Base-by-base conservation (phyloP, 805 yeast genomes). In the Kodamaea hsintzibuensis region DNA sequence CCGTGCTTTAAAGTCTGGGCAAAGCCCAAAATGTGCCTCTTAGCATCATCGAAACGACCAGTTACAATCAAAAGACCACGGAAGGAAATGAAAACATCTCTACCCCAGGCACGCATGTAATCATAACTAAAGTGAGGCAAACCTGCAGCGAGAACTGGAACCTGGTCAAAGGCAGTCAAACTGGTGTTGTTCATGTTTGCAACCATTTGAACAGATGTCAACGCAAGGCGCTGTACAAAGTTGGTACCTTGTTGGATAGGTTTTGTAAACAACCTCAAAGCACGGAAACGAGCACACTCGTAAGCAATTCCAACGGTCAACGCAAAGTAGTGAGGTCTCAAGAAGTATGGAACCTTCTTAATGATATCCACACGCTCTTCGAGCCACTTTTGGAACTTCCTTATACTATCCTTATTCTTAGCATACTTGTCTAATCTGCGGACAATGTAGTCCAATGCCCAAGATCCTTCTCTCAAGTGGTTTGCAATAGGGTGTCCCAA, bases 31-130 rank as follows among this genome's bases (percentile, higher is more conserved):
- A 93, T 90, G 67, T 93, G 99, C 40, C 72, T 66, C 62, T 80
- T 86, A 1, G 98, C 98, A 45, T 85, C 91, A 0, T 87, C 89
- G 64, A 67, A 84, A 52, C 98, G 78, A 9, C 88, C 92, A 0
- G 97, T 82, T 0, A 88, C 85, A 19, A 91, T 72, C 53, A 91
- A 71, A 48, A 93, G 76, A 0, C 99, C 99, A 56, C 97, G 77
- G 43, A 88, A 78, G 0, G 97, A 82, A 46, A 93, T 87, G 67
- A 95, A 95, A 0, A 91, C 96, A 70, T 93, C 99, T 65, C 99
- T 82, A 18, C 99, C 99, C 99, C 99, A 93, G 67, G 97, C 91
- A 69, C 99, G 81, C 97, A 93, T 91, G 69, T 88, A 92, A 59
- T 88, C 91, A 55, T 81, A 82, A 66, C 95, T 86, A 72, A 93